Evolutionary conservation across 371 early-diverging fungal species (phyloP), one percentile per base, ranked within the genome.

Genomic region (Saksenaea vasiformis): DNA sequence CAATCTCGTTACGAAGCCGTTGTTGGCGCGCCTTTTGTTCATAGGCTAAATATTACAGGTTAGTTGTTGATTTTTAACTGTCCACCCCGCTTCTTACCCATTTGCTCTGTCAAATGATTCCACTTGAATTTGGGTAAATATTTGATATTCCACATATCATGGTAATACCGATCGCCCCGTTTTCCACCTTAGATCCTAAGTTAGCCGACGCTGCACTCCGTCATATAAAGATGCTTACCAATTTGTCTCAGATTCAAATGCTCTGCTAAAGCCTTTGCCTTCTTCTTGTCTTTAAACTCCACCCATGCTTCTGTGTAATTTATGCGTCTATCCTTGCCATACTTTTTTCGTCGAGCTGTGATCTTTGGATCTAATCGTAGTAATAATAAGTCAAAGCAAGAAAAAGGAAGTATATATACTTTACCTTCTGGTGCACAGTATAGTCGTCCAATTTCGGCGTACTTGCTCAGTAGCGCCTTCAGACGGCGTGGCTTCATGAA

Each of bases 271-370:
- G 77, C 73, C 67, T 94, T 91, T n/a, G 96, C 98, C 14, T 84
- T 80, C 57, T 85, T 87, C 74, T 97, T 97, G 74, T 95, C 93
- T 60, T 78, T 77, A 73, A 98, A 98, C 76, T 98, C 99, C 5
- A 98, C 88, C 99, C 99, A 98, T 7, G 98, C 99, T 74, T 98
- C 98, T 0, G 86, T 86, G 69, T 85, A 98, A 68, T 93, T 92
- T 62, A 89, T 86, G 64, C 91, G 88, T 67, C 87, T 91, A 66
- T 88, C 87, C 44, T 89, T 91, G 55, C 87, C 87, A 56, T 87
- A 83, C 70, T 90, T 91, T 65, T 86, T 82, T 24, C 93, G 80
- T 54, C 85, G 78, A 31, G 77, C 72, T 31, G 84, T 77, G 36
- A 78, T 69, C 65, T 86, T 85, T 10, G 79, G 56, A 74, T 89